Percentiles rank a stretch among this genome's conserved stretches.
Conservation (phyloP, 2,329 filamentous ascomycete species). For the Penicillium sp. region DNA sequence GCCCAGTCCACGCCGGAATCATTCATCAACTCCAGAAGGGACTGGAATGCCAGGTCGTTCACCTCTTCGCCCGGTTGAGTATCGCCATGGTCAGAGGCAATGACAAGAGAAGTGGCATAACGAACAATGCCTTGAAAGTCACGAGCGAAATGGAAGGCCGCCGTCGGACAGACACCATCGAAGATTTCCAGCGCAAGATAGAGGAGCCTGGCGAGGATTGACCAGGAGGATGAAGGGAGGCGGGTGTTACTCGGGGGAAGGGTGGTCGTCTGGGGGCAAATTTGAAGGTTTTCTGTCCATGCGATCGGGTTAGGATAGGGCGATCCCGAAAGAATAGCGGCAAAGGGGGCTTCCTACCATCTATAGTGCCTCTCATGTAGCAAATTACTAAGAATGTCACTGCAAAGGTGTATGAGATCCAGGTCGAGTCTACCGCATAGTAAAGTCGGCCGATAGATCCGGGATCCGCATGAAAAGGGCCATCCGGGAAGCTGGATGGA, state of each 20-base stretch:
- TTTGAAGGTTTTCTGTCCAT: slow-evolving; percentile 10
- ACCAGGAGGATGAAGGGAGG: slow-evolving; percentile 2
- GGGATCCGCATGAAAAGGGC: slow-evolving; percentile 9
- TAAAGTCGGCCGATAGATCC: slow-evolving; percentile 11
- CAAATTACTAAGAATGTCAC: slow-evolving; percentile 14
- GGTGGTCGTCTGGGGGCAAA: too few species aligned
- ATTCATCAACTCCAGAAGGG: slow-evolving; percentile 14
- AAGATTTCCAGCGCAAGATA: slow-evolving; percentile 14
- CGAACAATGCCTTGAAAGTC: slow-evolving; percentile 17
- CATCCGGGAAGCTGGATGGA: slow-evolving; percentile 10
- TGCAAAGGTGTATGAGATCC: slow-evolving; percentile 19
- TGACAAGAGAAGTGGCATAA: slow-evolving; percentile 12
- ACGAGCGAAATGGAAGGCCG: slow-evolving; percentile 12
- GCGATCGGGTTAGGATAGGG: too few species aligned
- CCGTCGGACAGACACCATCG: slow-evolving; percentile 11
- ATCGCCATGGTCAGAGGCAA: background rate
- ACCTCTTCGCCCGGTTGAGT: slow-evolving; percentile 2
- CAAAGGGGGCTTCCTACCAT: slow-evolving; percentile 12
- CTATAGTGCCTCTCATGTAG: slow-evolving; percentile 14
- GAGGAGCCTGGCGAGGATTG: slow-evolving; percentile 12
- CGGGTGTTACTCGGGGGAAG: too few species aligned
- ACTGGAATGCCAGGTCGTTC: slow-evolving; percentile 14
- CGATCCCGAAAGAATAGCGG: too few species aligned
- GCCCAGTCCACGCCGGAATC: slow-evolving; percentile 18
- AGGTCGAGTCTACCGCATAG: slow-evolving; percentile 17